Evolutionary conservation across 225 moss, liverwort and hornwort genomes (phyloP).

Genomic region (Marchantia paleacea): DNA sequence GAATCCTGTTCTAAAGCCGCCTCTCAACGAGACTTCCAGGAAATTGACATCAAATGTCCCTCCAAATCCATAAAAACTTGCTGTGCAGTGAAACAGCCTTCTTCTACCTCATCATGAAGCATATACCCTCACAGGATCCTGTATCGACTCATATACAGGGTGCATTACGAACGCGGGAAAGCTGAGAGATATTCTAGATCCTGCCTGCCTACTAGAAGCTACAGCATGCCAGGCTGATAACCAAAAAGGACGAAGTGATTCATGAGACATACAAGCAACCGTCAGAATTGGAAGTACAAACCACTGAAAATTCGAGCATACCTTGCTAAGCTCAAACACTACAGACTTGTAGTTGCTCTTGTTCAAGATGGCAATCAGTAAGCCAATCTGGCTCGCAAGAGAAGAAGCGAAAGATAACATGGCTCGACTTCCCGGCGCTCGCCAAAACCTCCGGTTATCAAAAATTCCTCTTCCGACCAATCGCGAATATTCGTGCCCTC

Average conservation of each 20-base stretch:
- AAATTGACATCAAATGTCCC: too few relatives aligned
- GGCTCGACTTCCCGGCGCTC: conserved; percentile 48
- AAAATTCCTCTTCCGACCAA: conserved; percentile 17
- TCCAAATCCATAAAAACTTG: too few relatives aligned
- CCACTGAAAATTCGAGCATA: conserved; percentile 20
- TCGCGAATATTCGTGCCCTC: neutral
- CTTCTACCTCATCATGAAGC: too few relatives aligned
- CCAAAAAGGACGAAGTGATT: too few relatives aligned
- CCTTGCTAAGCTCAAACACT: conserved; percentile 76
- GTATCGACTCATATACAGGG: neutral
- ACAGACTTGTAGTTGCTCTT: conserved; percentile 80
- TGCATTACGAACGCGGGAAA: neutral
- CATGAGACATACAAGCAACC: too few relatives aligned
- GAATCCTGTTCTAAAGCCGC: too few relatives aligned
- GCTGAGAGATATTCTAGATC: neutral
- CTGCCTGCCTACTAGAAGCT: neutral
- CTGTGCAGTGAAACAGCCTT: too few relatives aligned
- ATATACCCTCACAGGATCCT: neutral
- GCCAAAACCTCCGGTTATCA: conserved; percentile 22
- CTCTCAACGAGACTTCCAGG: too few relatives aligned
- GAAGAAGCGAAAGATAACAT: conserved; percentile 81
- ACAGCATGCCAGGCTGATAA: too few relatives aligned
- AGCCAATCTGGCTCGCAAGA: conserved; percentile 99
- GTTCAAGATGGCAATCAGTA: conserved; percentile 80
- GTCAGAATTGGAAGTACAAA: neutral